Conservation (phyloP, 345 rosid species). For the Odontarrhena argentea region DNA sequence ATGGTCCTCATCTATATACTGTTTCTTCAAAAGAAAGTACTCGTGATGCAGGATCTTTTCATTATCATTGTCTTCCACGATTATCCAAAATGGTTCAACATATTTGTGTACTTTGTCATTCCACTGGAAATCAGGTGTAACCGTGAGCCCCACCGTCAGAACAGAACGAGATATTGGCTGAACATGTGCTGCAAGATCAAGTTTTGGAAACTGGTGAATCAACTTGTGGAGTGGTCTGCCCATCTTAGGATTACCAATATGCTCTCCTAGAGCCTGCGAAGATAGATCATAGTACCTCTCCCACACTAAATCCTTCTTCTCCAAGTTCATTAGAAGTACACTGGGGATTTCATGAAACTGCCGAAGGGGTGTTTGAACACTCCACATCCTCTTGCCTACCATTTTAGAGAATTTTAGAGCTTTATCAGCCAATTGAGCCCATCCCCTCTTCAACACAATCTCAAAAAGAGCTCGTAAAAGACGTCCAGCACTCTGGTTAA, state of each 20-base stretch:
- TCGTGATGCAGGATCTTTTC: conserved; percentile 82
- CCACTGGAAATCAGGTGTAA: conserved; percentile 91
- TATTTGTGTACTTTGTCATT: conserved; percentile 79
- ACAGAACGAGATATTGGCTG: conserved; percentile 79
- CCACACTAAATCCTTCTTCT: conserved; percentile 87
- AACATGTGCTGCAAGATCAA: conserved; percentile 80
- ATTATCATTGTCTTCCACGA: conserved; percentile 86
- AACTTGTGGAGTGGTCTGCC: conserved; percentile 77
- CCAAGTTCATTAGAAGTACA: conserved; percentile 78
- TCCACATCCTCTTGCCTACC: conserved; percentile 93
- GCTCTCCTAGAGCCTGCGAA: conserved; percentile 82
- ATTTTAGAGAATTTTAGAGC: conserved; percentile 83
- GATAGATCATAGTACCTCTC: conserved; percentile 87
- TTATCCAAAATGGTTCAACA: conserved; percentile 91
- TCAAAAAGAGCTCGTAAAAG: conserved; percentile 83
- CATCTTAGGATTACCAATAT: conserved; percentile 69
- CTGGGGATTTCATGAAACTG: conserved; percentile 76
- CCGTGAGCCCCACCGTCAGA: conserved; percentile 70
- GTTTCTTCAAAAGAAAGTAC: conserved; percentile 84
- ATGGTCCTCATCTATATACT: conserved; percentile 77
- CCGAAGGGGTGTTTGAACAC: conserved; percentile 82
- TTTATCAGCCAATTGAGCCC: conserved; percentile 86
- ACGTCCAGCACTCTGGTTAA: conserved; percentile 92
- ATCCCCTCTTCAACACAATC: conserved; percentile 81
- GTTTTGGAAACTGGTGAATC: conserved; percentile 80